Conservation (phyloP, 352 stramenopile species). For the Hyaloperonospora arabidopsidis region DNA sequence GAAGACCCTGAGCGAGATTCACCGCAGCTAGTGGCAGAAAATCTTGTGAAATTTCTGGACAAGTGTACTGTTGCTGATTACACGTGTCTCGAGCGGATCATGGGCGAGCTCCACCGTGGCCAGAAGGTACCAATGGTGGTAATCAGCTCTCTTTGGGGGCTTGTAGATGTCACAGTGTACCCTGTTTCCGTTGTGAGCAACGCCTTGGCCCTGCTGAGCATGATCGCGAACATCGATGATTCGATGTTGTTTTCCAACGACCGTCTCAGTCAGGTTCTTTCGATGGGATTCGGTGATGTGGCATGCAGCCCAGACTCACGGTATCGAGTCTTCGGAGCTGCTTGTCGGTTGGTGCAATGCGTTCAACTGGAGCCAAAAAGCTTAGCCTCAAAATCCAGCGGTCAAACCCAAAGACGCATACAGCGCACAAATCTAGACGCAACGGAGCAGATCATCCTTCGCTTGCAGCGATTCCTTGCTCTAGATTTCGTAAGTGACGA, state of each 20-base stretch:
- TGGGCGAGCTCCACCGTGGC: conserved; percentile 52
- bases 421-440: conserved; percentile 78
- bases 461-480: conserved; percentile 79
- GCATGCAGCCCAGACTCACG: conserved; percentile 40
- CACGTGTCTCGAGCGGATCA: conserved; percentile 69
- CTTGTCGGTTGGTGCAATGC: conserved; percentile 56
- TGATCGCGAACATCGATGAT: conserved; percentile 61
- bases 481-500: conserved; percentile 79
- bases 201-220: conserved; percentile 50
- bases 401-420: conserved; percentile 40
- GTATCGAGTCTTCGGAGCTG: conserved; percentile 49
- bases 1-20: conserved; percentile 35
- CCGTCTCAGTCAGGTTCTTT: conserved; percentile 42
- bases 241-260: conserved; percentile 58
- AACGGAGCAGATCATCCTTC: conserved; percentile 85
- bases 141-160: conserved; percentile 63
- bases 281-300: conserved; percentile 49
- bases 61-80: conserved; percentile 71
- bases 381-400: conserved; percentile 25
- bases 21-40: conserved; percentile 47
- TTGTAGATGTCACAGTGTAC: conserved; percentile 50
- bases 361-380: conserved; percentile 50
- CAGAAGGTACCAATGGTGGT: conserved; percentile 54
- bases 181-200: conserved; percentile 56
- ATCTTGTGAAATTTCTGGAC: conserved; percentile 67